These are phyloP conservation scores for Athelia psychrophila DNA, from an alignment of 1,284 basidiomycete genomes.

Conservation along the genomic window DNA sequence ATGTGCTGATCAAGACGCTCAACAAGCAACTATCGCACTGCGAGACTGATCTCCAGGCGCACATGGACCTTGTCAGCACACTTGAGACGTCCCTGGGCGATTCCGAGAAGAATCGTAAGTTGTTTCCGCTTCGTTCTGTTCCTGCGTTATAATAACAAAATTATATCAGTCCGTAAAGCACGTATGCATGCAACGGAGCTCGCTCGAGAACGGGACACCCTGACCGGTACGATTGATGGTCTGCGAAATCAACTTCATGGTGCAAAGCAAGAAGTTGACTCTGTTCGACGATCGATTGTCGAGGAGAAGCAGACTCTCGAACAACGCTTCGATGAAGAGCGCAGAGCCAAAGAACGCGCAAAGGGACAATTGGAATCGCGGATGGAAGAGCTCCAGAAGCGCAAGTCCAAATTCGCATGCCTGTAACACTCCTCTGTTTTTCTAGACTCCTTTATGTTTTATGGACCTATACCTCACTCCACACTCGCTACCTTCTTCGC, in stretches of 20 bases:
- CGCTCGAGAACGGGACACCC: slow-evolving; percentile 77
- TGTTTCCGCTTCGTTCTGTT: slow-evolving; percentile 7
- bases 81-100: slow-evolving; percentile 84
- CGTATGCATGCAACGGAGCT: slow-evolving; percentile 88
- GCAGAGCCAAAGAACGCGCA: slow-evolving; percentile 77
- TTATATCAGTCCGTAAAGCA: slow-evolving; percentile 74
- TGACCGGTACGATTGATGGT: slow-evolving; percentile 59
- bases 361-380: slow-evolving; percentile 81
- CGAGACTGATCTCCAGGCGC: slow-evolving; percentile 86
- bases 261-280: slow-evolving; percentile 74
- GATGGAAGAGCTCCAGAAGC: slow-evolving; percentile 78
- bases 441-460: slow-evolving; percentile 2
- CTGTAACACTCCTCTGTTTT: slow-evolving; percentile 40
- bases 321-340: slow-evolving; percentile 77
- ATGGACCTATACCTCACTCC: slow-evolving; percentile 5
- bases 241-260: slow-evolving; percentile 71
- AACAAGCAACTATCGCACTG: slow-evolving; percentile 91
- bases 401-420: slow-evolving; percentile 85
- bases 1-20: slow-evolving; percentile 87
- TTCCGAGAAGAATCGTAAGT: slow-evolving; percentile 86
- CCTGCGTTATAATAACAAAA: slow-evolving; percentile 15
- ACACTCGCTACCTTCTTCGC: neutral
- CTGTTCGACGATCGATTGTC: slow-evolving; percentile 73
- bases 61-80: slow-evolving; percentile 85
- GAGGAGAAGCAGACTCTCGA: slow-evolving; percentile 86